A percentile compares a stretch with the other conserved stretches of the same genome.
phyloP scores from a whole-genome alignment of 1,284 basidiomycete species.

The Exobasidium rhododendri region DNA sequence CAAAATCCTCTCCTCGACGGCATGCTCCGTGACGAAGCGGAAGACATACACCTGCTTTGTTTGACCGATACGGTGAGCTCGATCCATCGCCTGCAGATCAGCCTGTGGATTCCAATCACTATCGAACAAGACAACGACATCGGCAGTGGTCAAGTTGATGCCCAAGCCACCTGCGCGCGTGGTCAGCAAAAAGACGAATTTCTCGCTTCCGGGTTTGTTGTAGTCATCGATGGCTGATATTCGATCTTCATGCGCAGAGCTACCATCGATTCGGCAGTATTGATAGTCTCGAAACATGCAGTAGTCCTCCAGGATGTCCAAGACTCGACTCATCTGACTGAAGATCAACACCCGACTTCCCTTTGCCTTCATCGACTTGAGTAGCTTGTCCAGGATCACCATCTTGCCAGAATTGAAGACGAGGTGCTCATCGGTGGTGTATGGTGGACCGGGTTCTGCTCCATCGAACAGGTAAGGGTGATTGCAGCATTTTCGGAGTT shows the following conservation, averaged over 20 bases:
- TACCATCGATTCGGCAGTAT: slow-evolving; percentile 95
- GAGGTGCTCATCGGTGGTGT: slow-evolving; percentile 96
- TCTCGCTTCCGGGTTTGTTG: slow-evolving; percentile 90
- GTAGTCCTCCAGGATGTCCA: slow-evolving; percentile 96
- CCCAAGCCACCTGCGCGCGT: slow-evolving; percentile 97
- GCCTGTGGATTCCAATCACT: slow-evolving; percentile 99
- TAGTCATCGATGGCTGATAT: slow-evolving; percentile 96
- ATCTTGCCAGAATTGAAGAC: slow-evolving; percentile 95
- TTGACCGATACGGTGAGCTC: slow-evolving; percentile 96
- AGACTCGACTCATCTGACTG: slow-evolving; percentile 93
- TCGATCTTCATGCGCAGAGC: slow-evolving; percentile 92
- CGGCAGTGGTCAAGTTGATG: slow-evolving; percentile 93
- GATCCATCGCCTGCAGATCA: slow-evolving; percentile 98
- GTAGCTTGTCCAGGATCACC: slow-evolving; percentile 92
- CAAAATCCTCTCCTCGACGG: slow-evolving; percentile 94
- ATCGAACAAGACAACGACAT: slow-evolving; percentile 95
- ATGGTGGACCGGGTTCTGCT: slow-evolving; percentile 86
- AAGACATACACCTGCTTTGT: slow-evolving; percentile 99
- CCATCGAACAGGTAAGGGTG: slow-evolving; percentile 62
- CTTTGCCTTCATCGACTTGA: slow-evolving; percentile 78
- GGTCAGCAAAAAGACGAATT: slow-evolving; percentile 94
- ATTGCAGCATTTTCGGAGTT: slow-evolving; percentile 66
- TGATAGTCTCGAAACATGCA: slow-evolving; percentile 81
- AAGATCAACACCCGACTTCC: slow-evolving; percentile 95
- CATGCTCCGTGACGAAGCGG: slow-evolving; percentile 91